A percentile compares a stretch with the other conserved stretches of the same genome.
phyloP scores from a whole-genome alignment of 306 rosid genomes.

The Pterocarpus santalinus region DNA sequence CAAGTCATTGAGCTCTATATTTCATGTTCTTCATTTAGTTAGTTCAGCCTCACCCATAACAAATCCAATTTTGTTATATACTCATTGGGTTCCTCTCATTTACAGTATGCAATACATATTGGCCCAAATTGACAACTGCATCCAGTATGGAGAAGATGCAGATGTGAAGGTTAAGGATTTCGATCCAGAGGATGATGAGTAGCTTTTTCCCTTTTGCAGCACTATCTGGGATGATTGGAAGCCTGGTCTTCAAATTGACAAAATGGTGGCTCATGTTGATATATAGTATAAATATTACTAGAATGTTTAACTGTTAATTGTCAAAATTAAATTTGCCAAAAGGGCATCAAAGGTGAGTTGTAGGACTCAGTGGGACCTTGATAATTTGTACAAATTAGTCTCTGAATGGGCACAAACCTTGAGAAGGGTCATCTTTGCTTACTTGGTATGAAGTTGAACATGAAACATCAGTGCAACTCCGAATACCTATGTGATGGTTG shows the following conservation, averaged over 20 bases:
- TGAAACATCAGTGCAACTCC: neutral
- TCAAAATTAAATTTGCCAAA: slow-evolving; percentile 17
- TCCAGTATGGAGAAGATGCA: slow-evolving; percentile 81
- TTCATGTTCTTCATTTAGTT: neutral
- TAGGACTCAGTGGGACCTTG: neutral
- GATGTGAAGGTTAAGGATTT: slow-evolving; percentile 77
- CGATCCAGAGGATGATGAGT: slow-evolving; percentile 71
- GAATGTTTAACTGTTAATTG: slow-evolving; percentile 30
- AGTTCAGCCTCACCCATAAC: neutral
- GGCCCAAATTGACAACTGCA: slow-evolving; percentile 71
- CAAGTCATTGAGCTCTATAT: neutral
- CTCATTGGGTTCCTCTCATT: slow-evolving; percentile 38
- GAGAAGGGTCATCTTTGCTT: neutral
- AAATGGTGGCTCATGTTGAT: slow-evolving; percentile 43
- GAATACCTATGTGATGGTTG: too few relatives aligned
- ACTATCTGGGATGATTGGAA: neutral
- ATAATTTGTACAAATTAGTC: neutral
- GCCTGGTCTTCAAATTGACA: neutral
- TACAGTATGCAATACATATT: slow-evolving; percentile 68
- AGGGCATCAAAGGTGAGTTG: neutral
- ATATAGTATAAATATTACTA: slow-evolving; percentile 13
- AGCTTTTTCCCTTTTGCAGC: slow-evolving; percentile 4
- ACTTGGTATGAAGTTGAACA: slow-evolving; percentile 23
- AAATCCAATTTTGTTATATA: slow-evolving; percentile 10
- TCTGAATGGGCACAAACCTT: slow-evolving; percentile 19